Conservation (phyloP, 1,139 yeast species). For the Kodamaea sp. region DNA sequence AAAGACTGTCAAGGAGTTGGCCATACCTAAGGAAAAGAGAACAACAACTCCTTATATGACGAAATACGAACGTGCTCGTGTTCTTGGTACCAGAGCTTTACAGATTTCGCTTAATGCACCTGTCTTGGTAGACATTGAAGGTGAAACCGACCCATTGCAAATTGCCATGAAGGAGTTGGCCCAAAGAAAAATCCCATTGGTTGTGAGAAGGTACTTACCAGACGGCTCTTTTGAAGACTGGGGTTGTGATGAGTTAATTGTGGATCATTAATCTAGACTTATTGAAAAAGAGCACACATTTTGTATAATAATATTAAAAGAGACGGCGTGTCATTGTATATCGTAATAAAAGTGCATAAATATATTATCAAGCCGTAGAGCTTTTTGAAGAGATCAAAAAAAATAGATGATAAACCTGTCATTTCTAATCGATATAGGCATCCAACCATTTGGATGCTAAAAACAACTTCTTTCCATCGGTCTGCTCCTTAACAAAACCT, state of each 20-base stretch:
- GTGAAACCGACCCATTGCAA: constrained; percentile 98
- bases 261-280: constrained; percentile 53
- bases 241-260: constrained; percentile 97
- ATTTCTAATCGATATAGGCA: constrained; percentile 40
- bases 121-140: constrained; percentile 94
- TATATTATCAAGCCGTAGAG: constrained; percentile 14
- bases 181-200: constrained; percentile 92
- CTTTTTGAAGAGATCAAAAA: constrained; percentile 1
- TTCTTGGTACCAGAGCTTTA: constrained; percentile 91
- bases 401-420: not conserved
- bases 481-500: constrained; percentile 56
- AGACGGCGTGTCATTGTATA: too few species aligned
- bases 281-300: not conserved
- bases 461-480: constrained; percentile 55
- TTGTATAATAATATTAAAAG: not conserved
- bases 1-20: constrained; percentile 73
- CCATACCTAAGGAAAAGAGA: constrained; percentile 84
- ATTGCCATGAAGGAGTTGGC: constrained; percentile 96
- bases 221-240: constrained; percentile 98
- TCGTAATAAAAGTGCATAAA: not conserved
- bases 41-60: constrained; percentile 98
- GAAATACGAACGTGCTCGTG: constrained; percentile 94
- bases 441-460: constrained; percentile 60
- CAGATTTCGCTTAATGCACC: constrained; percentile 98
- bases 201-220: constrained; percentile 92